phyloP scores from a whole-genome alignment of 2,329 filamentous ascomycete genomes.

The Claviceps digitariae region DNA sequence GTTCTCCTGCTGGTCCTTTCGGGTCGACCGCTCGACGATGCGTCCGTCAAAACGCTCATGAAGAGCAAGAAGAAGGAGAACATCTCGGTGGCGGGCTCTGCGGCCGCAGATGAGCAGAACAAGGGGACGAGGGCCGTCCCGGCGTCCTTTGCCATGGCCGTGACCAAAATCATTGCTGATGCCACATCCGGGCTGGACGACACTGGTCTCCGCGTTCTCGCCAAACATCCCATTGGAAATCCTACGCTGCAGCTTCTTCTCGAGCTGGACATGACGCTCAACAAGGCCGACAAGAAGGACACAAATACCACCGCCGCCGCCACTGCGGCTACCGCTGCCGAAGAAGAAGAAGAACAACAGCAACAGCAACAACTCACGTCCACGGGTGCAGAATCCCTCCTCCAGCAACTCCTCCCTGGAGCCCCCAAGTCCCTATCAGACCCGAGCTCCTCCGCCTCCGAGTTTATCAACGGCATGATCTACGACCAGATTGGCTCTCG shows the following conservation, averaged over 20 bases:
- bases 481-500: conserved; percentile 88
- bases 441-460: conserved; percentile 54
- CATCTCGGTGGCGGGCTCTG: conserved; percentile 46
- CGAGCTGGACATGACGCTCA: conserved; percentile 68
- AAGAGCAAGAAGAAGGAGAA: conserved; percentile 91
- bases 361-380: background rate
- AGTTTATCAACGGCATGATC: conserved; percentile 73
- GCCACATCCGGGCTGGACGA: conserved; percentile 63
- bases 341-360: background rate
- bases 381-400: conserved; percentile 35
- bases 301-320: background rate
- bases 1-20: conserved; percentile 77
- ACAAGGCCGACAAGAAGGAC: conserved; percentile 26
- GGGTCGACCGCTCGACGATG: conserved; percentile 62
- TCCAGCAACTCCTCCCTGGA: conserved; percentile 67
- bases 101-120: conserved; percentile 33
- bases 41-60: conserved; percentile 57
- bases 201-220: conserved; percentile 68
- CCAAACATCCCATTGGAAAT: conserved; percentile 81
- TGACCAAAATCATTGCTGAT: conserved; percentile 71
- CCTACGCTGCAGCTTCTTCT: conserved; percentile 85
- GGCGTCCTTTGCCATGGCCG: conserved; percentile 59
- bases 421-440: conserved; percentile 57
- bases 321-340: no score
- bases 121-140: conserved; percentile 49